Conservation (phyloP, 306 rosid genomes). For the Clitoria ternatea region DNA sequence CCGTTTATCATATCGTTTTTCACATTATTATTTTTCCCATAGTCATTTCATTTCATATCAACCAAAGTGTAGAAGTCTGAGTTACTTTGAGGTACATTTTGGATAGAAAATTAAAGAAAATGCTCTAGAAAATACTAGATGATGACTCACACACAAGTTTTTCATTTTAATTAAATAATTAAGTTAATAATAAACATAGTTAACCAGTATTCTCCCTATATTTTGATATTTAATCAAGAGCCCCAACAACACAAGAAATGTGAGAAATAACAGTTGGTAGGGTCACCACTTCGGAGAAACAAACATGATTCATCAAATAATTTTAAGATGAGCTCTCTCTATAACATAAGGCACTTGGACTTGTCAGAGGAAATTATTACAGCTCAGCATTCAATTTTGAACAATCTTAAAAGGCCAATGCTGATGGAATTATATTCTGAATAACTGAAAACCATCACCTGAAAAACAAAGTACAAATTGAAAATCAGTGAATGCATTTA, state of each 20-base stretch:
- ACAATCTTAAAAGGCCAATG: neutral
- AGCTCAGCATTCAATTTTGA: slow-evolving; percentile 1
- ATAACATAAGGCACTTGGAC: neutral
- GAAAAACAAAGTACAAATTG: neutral
- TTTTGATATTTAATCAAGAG: neutral
- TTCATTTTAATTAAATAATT: neutral
- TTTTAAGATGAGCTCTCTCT: neutral
- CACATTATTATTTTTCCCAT: too few relatives aligned
- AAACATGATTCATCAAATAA: slow-evolving; percentile 15
- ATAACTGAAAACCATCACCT: slow-evolving; percentile 24
- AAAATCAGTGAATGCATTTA: neutral
- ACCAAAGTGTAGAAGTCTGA: neutral
- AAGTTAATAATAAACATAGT: neutral
- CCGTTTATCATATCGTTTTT: too few relatives aligned
- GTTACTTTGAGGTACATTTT: neutral
- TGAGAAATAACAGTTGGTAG: neutral
- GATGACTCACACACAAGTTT: neutral
- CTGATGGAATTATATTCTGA: neutral
- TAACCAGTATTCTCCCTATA: neutral
- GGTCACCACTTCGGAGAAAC: neutral
- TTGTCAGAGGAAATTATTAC: neutral
- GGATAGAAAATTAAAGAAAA: neutral
- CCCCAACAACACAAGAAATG: slow-evolving; percentile 4
- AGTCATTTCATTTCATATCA: too few relatives aligned
- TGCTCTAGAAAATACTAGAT: neutral